These are phyloP conservation scores for Schwanniomyces pseudopolymorphus DNA, from an alignment of 805 yeast genomes.

Conservation along the genomic window DNA sequence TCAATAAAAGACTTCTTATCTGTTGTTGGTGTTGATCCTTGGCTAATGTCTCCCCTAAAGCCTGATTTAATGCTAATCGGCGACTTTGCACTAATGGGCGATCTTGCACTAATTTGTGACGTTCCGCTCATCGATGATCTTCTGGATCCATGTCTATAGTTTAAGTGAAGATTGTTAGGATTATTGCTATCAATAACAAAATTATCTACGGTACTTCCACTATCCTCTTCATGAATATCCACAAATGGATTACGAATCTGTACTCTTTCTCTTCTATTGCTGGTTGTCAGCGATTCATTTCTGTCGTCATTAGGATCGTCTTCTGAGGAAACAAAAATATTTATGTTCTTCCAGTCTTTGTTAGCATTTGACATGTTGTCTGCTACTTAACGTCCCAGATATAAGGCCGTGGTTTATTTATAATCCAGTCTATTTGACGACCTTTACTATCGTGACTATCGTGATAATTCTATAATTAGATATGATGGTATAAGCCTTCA, in stretches of 20 bases:
- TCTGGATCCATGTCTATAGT: neutral
- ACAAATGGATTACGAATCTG: neutral
- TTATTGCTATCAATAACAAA: neutral
- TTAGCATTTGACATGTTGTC: neutral
- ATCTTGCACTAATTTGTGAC: neutral
- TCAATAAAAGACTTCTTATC: constrained; percentile 15
- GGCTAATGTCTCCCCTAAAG: neutral
- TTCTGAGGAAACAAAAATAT: neutral
- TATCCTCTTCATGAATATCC: neutral
- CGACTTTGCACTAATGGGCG: neutral
- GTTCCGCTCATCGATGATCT: neutral
- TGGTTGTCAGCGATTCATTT: neutral
- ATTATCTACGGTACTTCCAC: neutral
- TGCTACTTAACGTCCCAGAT: neutral
- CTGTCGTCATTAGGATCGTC: neutral
- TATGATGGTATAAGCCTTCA: neutral
- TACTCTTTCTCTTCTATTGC: neutral
- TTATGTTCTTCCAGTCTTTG: neutral
- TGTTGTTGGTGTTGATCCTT: neutral
- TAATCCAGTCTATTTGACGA: neutral
- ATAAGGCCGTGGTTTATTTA: neutral
- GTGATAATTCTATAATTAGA: neutral
- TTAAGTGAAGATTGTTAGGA: neutral
- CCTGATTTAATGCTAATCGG: neutral
- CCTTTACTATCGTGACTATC: neutral